Conservation (phyloP, 1,284 basidiomycete species). For the Gomphus bonarii region DNA sequence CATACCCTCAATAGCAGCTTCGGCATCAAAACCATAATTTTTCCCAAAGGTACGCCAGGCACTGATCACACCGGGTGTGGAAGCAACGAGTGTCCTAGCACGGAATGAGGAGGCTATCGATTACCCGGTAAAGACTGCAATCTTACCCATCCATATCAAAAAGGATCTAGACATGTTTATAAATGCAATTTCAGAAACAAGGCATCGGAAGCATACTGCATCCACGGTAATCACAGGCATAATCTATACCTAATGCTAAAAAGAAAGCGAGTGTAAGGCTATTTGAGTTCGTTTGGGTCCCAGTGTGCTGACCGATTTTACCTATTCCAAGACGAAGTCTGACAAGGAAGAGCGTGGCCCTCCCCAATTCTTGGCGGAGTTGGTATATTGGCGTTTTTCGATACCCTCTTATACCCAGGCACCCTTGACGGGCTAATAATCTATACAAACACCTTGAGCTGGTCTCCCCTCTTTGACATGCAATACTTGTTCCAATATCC, state of each 20-base stretch:
- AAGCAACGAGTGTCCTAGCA: constrained; percentile 61
- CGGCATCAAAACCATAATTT: constrained; percentile 46
- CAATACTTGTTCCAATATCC: not conserved
- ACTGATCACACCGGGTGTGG: constrained; percentile 54
- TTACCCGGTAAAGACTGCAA: constrained; percentile 1
- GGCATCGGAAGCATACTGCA: constrained; percentile 29
- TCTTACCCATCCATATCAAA: constrained; percentile 63
- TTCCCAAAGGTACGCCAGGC: constrained; percentile 53
- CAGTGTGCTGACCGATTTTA: not conserved
- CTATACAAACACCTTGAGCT: not conserved
- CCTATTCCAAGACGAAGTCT: not conserved
- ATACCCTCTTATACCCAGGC: not conserved
- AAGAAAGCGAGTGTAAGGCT: not conserved
- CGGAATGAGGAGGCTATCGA: not conserved
- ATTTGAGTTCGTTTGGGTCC: not conserved
- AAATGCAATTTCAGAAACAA: constrained; percentile 7
- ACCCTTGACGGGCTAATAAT: not conserved
- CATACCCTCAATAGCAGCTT: constrained; percentile 21
- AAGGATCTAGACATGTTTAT: constrained; percentile 33
- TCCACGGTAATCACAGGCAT: constrained; percentile 34
- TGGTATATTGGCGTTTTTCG: not conserved
- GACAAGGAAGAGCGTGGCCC: not conserved
- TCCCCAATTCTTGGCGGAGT: too few species aligned
- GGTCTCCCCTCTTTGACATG: not conserved
- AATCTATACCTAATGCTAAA: not conserved